phyloP scores from a whole-genome alignment of 306 rosid species.

The Hippophae rhamnoides region DNA sequence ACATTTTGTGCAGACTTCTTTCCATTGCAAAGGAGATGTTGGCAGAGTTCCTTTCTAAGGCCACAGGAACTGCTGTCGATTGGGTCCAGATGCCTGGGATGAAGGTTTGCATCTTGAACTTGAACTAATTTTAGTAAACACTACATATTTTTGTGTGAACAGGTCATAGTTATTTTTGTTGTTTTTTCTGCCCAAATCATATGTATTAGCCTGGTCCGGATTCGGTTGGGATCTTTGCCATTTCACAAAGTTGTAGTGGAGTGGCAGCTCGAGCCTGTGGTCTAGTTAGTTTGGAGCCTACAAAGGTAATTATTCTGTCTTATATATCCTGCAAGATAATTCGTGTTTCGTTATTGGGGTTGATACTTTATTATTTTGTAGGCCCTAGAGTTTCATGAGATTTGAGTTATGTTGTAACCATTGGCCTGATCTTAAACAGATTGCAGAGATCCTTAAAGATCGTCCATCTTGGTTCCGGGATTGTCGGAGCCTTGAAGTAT shows the following conservation, averaged over 20 bases:
- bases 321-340: not conserved
- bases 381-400: not conserved
- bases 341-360: not conserved
- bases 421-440: conserved; percentile 31
- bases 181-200: not conserved
- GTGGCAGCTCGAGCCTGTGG: conserved; percentile 99
- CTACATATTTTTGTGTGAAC: not conserved
- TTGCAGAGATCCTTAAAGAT: conserved; percentile 98
- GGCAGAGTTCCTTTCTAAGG: conserved; percentile 99
- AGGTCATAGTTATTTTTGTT: not conserved
- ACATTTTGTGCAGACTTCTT: conserved; percentile 64
- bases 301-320: conserved; percentile 43
- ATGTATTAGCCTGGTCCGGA: conserved; percentile 99
- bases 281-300: conserved; percentile 90
- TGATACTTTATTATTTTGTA: not conserved
- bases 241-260: conserved; percentile 94
- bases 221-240: conserved; percentile 99
- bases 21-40: conserved; percentile 96
- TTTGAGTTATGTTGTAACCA: conserved; percentile 15
- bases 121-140: not conserved
- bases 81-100: conserved; percentile 99
- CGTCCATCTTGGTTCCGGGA: conserved; percentile 97
- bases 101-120: conserved; percentile 49
- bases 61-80: conserved; percentile 99
- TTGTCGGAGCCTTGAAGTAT: conserved; percentile 94